Percentiles rank a stretch among this genome's conserved stretches.
These are phyloP conservation scores for Monosporascus sp. DNA, from an alignment of 2,329 filamentous ascomycete species.

Conservation along the genomic window DNA sequence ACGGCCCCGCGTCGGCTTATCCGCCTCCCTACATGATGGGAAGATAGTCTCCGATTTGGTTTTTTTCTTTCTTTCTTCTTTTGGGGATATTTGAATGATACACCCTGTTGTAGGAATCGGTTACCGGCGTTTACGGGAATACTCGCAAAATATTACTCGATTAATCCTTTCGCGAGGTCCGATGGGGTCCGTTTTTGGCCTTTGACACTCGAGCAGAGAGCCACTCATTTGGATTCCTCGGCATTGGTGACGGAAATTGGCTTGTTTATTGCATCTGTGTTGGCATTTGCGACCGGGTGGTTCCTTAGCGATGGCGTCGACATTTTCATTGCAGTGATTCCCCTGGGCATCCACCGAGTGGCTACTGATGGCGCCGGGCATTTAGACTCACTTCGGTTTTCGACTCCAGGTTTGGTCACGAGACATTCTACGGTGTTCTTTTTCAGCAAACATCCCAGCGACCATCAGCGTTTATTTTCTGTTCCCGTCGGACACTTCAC, in stretches of 20 bases:
- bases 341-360: conserved; percentile 19
- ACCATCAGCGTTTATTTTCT: conserved; percentile 21
- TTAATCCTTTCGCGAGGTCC: not conserved
- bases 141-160: not conserved
- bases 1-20: conserved; percentile 16
- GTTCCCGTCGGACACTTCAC: conserved; percentile 6
- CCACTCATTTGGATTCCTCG: not conserved
- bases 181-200: conserved; percentile 5
- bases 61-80: too few species aligned
- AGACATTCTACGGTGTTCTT: conserved; percentile 24
- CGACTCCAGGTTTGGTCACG: conserved; percentile 19
- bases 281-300: conserved; percentile 24
- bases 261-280: conserved; percentile 23
- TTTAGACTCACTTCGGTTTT: conserved; percentile 24
- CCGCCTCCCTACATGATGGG: conserved; percentile 22
- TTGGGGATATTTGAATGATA: not conserved
- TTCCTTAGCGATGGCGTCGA: conserved; percentile 26
- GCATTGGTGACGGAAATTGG: not conserved
- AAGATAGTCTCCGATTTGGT: conserved; percentile 11
- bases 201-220: conserved; percentile 13
- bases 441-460: conserved; percentile 13
- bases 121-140: conserved; percentile 12
- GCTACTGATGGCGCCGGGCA: conserved; percentile 19
- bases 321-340: conserved; percentile 22
- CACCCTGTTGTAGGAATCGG: conserved; percentile 13